Conservation (phyloP, 148 eudicot genomes). For the Pharnaceum exiguum region DNA sequence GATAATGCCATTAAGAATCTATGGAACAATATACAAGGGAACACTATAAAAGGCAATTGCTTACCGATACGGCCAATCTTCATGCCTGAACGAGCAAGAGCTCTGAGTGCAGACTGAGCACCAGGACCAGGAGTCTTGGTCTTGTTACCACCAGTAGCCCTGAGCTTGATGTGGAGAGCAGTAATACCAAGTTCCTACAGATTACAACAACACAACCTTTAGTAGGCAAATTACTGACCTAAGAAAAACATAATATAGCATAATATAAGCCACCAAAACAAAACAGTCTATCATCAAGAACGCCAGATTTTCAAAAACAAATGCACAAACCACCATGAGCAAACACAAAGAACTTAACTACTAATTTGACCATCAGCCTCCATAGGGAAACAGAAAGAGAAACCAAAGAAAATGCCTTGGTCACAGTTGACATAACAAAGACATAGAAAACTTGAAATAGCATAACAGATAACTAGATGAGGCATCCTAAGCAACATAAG, state of each 20-base stretch:
- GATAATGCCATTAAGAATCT: no score
- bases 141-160: slow-evolving; percentile 86
- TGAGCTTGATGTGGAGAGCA: slow-evolving; percentile 81
- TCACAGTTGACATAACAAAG: no score
- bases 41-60: background rate
- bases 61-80: slow-evolving; percentile 83
- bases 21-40: no score
- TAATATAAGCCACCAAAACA: background rate
- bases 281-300: background rate
- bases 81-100: slow-evolving; percentile 89
- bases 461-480: no score
- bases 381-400: no score
- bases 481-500: no score
- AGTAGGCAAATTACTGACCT: background rate
- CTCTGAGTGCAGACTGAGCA: slow-evolving; percentile 87
- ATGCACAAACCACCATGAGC: no score
- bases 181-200: slow-evolving; percentile 69
- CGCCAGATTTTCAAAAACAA: background rate
- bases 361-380: no score
- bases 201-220: background rate
- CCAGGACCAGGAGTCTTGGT: slow-evolving; percentile 93
- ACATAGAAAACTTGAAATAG: no score
- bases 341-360: no score
- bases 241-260: background rate
- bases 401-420: no score